Conservation (phyloP, 176 grass and related monocot genomes). For the Zea luxurians region DNA sequence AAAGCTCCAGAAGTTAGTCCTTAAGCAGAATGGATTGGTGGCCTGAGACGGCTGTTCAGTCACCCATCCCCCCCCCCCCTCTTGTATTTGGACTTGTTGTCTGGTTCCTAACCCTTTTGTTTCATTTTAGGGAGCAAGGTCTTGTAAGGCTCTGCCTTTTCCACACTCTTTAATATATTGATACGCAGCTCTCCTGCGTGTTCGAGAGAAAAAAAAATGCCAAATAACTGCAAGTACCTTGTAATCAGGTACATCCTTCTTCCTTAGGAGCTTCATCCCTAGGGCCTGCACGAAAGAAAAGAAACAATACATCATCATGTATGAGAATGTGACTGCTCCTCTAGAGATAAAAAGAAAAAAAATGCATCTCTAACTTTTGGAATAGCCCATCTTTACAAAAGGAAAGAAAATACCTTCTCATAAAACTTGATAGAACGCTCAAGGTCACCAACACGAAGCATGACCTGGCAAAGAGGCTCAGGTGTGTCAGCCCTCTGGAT, state of each 20-base stretch:
- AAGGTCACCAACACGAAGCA: conserved; percentile 94
- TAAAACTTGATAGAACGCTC: conserved; percentile 91
- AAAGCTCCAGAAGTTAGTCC: too few relatives aligned
- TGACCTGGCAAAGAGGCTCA: conserved; percentile 94
- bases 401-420: conserved; percentile 66
- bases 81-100: too few relatives aligned
- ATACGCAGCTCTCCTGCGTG: too few relatives aligned
- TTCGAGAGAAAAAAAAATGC: too few relatives aligned
- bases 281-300: conserved; percentile 58
- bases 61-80: too few relatives aligned
- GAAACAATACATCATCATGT: background rate
- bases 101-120: too few relatives aligned
- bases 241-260: conserved; percentile 79
- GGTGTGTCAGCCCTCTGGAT: conserved; percentile 82
- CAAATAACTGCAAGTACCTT: conserved; percentile 58
- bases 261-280: conserved; percentile 93
- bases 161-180: too few relatives aligned
- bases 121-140: too few relatives aligned
- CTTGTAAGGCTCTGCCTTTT: too few relatives aligned
- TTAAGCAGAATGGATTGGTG: too few relatives aligned
- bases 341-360: conserved; percentile 1
- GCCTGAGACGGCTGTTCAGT: too few relatives aligned
- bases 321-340: background rate
- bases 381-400: background rate
- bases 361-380: conserved; percentile 5